A percentile compares a stretch with the other conserved stretches of the same genome.
Evolutionary conservation across 768 basidiomycete genomes (phyloP).

Genomic region (Xerocomus spinulosus): DNA sequence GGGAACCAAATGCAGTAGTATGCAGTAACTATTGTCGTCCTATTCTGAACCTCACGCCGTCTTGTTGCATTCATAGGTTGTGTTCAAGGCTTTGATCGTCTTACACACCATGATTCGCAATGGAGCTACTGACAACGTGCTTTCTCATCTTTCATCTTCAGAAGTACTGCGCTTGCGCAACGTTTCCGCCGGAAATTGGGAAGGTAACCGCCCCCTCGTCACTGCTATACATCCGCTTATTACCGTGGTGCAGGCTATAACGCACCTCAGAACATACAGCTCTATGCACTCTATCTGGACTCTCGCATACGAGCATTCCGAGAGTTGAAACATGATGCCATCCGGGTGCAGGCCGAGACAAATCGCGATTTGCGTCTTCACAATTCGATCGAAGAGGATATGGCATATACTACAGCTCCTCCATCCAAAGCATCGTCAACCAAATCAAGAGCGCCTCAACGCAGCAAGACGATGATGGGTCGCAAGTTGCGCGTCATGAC

Average conservation of each 20-base stretch:
- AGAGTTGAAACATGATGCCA: conserved; percentile 90
- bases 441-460: conserved; percentile 36
- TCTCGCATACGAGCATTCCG: conserved; percentile 82
- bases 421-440: conserved; percentile 29
- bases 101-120: conserved; percentile 96
- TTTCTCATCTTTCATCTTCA: conserved; percentile 74
- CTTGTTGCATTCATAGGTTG: conserved; percentile 51
- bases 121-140: conserved; percentile 91
- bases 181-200: conserved; percentile 79
- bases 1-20: conserved; percentile 90
- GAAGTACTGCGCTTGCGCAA: conserved; percentile 81
- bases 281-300: conserved; percentile 88
- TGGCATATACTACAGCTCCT: conserved; percentile 29
- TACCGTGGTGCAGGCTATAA: conserved; percentile 57
- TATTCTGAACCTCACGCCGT: not conserved
- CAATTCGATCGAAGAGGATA: conserved; percentile 62
- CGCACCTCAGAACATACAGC: conserved; percentile 79
- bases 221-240: not conserved
- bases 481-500: conserved; percentile 86
- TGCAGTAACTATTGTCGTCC: conserved; percentile 26
- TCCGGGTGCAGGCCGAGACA: conserved; percentile 88
- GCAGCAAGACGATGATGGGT: conserved; percentile 77
- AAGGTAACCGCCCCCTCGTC: conserved; percentile 50
- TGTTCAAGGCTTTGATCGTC: conserved; percentile 96
- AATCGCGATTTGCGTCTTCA: conserved; percentile 76